Evolutionary conservation across 176 grass and related monocot species (phyloP).

Genomic region (Rhipidocladum racemiflorum): DNA sequence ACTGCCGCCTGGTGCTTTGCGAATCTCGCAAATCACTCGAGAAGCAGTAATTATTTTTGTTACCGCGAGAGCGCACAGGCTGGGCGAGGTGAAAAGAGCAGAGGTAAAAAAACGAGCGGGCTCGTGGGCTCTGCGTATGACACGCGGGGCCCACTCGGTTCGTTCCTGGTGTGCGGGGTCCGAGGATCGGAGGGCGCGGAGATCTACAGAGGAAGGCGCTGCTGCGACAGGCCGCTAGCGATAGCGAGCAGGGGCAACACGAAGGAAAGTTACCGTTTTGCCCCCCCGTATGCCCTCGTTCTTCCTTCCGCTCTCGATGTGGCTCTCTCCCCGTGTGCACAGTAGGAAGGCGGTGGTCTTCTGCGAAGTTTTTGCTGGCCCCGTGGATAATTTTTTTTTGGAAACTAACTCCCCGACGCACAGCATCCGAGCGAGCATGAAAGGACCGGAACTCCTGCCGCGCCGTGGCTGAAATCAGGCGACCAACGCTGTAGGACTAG

Average conservation of each 20-base stretch:
- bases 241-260: neutral
- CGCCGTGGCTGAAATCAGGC: too few species aligned
- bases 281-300: neutral
- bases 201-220: neutral
- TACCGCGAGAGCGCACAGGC: neutral
- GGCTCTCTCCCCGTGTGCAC: neutral
- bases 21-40: neutral
- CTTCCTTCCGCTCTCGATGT: neutral
- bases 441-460: too few species aligned
- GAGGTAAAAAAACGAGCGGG: neutral
- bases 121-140: slow-evolving; percentile 1
- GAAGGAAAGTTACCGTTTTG: neutral
- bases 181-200: neutral
- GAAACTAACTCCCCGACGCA: too few species aligned
- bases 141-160: slow-evolving; percentile 25
- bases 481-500: too few species aligned
- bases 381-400: too few species aligned
- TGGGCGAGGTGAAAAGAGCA: neutral
- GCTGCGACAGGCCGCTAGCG: neutral
- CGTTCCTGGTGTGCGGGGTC: slow-evolving; percentile 2
- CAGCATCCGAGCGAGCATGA: too few species aligned
- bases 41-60: neutral
- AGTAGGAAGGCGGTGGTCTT: neutral
- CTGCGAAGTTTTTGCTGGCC: too few species aligned
- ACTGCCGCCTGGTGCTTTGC: slow-evolving; percentile 16